Percentiles rank a stretch among this genome's conserved stretches.
These are phyloP conservation scores for Canariomyces notabilis DNA, from an alignment of 2,329 filamentous ascomycete genomes.

Conservation along the genomic window DNA sequence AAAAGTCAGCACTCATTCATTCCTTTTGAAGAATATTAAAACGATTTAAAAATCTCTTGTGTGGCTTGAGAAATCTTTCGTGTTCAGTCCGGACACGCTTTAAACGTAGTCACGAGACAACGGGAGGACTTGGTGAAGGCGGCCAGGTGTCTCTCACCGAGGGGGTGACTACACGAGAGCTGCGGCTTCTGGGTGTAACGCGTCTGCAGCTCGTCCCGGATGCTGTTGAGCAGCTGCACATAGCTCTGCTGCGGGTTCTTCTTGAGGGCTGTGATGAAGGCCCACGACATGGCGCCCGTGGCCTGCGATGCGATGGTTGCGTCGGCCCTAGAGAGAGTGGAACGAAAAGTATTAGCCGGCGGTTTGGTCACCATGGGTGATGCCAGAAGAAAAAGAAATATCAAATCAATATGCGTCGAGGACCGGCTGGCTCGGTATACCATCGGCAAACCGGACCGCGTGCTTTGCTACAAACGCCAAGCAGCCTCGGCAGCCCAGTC, in stretches of 20 bases:
- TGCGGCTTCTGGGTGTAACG: constrained; percentile 96
- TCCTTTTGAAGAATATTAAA: background rate
- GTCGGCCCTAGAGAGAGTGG: constrained; percentile 60
- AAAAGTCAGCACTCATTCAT: constrained; percentile 3
- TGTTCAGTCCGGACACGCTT: constrained; percentile 25
- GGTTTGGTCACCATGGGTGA: too few species aligned
- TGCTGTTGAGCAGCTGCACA: constrained; percentile 91
- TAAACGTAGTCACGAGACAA: constrained; percentile 21
- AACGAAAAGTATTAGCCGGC: background rate
- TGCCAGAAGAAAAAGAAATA: too few species aligned
- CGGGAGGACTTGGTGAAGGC: constrained; percentile 4
- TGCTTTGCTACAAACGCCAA: too few species aligned
- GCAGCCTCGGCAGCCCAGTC: too few species aligned
- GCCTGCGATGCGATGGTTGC: constrained; percentile 87
- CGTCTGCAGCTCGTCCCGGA: constrained; percentile 81
- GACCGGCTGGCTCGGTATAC: too few species aligned
- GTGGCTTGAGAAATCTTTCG: constrained; percentile 6
- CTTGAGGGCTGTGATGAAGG: constrained; percentile 86
- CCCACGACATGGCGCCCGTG: constrained; percentile 97
- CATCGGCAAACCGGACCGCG: too few species aligned
- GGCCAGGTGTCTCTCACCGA: constrained; percentile 58
- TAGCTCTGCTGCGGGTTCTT: constrained; percentile 99
- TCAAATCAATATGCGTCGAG: too few species aligned
- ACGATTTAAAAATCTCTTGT: constrained; percentile 5
- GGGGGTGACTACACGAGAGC: constrained; percentile 90